These are phyloP conservation scores for Melastoma candidum DNA, from an alignment of 441 rosid genomes.

Conservation along the genomic window DNA sequence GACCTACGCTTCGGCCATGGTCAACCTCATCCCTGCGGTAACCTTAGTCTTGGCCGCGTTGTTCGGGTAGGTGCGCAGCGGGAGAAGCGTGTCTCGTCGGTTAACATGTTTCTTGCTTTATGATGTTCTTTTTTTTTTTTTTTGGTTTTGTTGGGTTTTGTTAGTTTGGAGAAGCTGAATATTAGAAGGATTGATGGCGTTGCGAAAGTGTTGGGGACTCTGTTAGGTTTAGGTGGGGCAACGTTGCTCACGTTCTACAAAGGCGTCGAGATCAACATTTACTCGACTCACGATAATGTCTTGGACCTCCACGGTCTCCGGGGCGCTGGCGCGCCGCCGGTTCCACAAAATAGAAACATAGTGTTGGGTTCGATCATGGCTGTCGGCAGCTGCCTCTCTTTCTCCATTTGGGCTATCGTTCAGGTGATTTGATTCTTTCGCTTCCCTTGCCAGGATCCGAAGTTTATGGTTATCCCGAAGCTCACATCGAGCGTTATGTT, in stretches of 20 bases:
- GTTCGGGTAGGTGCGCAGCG: slow-evolving; percentile 15
- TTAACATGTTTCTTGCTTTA: no score
- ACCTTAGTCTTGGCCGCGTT: slow-evolving; percentile 22
- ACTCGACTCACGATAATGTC: slow-evolving; percentile 36
- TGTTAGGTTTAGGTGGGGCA: slow-evolving; percentile 58
- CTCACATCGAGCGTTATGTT: no score
- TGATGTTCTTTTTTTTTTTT: background rate
- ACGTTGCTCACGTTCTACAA: slow-evolving; percentile 52
- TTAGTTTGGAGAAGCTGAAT: slow-evolving; percentile 44
- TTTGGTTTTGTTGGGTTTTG: no score
- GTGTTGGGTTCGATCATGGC: slow-evolving; percentile 33
- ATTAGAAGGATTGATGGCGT: slow-evolving; percentile 32
- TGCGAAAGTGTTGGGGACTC: slow-evolving; percentile 51
- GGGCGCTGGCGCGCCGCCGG: background rate
- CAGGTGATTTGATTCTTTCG: slow-evolving; percentile 24
- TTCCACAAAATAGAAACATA: slow-evolving; percentile 8
- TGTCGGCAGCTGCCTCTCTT: slow-evolving; percentile 30
- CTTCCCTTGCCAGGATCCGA: background rate
- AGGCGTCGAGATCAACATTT: slow-evolving; percentile 34
- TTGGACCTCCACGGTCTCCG: slow-evolving; percentile 8
- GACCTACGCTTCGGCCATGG: slow-evolving; percentile 27
- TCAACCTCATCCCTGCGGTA: slow-evolving; percentile 28
- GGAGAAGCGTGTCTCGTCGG: no score
- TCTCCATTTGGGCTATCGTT: slow-evolving; percentile 36
- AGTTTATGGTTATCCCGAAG: no score